These are phyloP conservation scores for Xylaria sp. DNA, from an alignment of 2,329 filamentous ascomycete species.

Conservation along the genomic window DNA sequence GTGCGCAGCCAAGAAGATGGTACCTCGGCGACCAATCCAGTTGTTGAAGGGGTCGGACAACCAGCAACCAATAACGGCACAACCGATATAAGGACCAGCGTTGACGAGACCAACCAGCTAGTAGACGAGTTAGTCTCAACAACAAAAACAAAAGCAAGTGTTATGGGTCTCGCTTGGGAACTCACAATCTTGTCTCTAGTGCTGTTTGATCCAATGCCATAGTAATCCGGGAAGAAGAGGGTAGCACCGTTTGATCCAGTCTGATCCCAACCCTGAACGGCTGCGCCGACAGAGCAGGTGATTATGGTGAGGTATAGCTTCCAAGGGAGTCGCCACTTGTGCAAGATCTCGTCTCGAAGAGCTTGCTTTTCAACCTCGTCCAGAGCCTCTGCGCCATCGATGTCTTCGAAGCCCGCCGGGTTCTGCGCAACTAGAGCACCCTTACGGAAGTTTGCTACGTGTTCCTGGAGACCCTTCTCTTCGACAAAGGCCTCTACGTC, in stretches of 20 bases:
- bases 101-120: constrained; percentile 69
- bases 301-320: constrained; percentile 74
- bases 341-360: constrained; percentile 69
- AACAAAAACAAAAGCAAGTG: background rate
- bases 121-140: constrained; percentile 30
- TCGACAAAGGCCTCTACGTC: constrained; percentile 70
- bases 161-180: constrained; percentile 43
- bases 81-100: constrained; percentile 55
- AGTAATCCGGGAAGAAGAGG: constrained; percentile 66
- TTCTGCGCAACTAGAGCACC: constrained; percentile 80
- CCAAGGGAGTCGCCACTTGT: constrained; percentile 73
- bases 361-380: constrained; percentile 67
- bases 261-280: constrained; percentile 77
- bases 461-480: constrained; percentile 66
- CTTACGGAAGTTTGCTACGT: constrained; percentile 68
- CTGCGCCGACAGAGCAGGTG: constrained; percentile 74
- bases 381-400: constrained; percentile 67
- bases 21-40: constrained; percentile 66
- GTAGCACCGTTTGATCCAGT: constrained; percentile 73
- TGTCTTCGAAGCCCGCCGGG: constrained; percentile 68
- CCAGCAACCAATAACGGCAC: constrained; percentile 65
- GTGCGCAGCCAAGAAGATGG: constrained; percentile 79
- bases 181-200: constrained; percentile 47
- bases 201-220: constrained; percentile 56
- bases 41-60: constrained; percentile 70